phyloP scores from a whole-genome alignment of 257 asterid species.

The Petunia axillaris region DNA sequence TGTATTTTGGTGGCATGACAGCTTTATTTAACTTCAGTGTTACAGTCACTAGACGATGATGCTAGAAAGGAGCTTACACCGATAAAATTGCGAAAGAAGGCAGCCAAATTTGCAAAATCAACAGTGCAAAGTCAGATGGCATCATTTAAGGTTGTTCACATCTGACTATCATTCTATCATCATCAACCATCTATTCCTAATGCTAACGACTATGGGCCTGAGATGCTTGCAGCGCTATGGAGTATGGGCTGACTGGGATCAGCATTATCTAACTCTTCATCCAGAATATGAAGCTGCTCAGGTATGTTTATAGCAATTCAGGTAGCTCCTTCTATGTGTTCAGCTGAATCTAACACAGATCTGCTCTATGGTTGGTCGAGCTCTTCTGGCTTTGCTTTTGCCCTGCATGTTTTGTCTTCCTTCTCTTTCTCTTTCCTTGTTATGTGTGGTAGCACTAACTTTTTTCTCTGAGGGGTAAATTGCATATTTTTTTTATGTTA shows the following conservation, averaged over 20 bases:
- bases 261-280: constrained; percentile 96
- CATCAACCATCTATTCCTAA: constrained; percentile 29
- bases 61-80: constrained; percentile 96
- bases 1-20: constrained; percentile 34
- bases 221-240: constrained; percentile 74
- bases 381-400: constrained; percentile 11
- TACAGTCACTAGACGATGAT: constrained; percentile 88
- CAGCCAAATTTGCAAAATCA: constrained; percentile 90
- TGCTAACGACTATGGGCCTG: constrained; percentile 28
- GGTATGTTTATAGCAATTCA: constrained; percentile 48
- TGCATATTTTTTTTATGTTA: constrained; percentile 24
- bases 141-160: constrained; percentile 78
- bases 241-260: constrained; percentile 97
- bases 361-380: constrained; percentile 10
- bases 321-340: constrained; percentile 20
- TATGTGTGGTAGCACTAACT: background rate
- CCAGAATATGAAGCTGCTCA: constrained; percentile 99
- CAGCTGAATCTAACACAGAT: background rate
- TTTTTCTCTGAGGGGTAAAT: background rate
- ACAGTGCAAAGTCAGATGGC: constrained; percentile 94
- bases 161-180: constrained; percentile 9
- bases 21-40: constrained; percentile 63
- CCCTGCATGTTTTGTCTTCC: constrained; percentile 5
- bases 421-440: constrained; percentile 19
- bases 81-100: constrained; percentile 80